These are phyloP conservation scores for Quillaja saponaria DNA, from an alignment of 306 rosid genomes.

Conservation along the genomic window DNA sequence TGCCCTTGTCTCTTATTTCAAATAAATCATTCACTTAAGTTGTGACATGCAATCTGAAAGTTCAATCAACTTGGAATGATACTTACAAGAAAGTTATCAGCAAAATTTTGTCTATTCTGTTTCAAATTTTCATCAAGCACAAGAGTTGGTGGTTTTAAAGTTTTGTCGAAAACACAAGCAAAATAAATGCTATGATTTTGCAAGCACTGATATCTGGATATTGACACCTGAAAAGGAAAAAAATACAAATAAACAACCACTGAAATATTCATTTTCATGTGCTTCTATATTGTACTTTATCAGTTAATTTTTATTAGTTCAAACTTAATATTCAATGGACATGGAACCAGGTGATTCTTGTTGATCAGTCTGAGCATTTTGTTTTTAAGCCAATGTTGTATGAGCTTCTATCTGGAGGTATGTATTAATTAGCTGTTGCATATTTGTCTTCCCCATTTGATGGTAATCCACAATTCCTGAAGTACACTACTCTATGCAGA, in stretches of 20 bases:
- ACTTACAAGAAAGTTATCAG: too few species aligned
- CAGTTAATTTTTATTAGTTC: neutral
- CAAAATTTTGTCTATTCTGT: neutral
- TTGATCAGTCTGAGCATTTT: conserved; percentile 59
- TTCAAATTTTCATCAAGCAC: neutral
- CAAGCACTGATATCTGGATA: too few species aligned
- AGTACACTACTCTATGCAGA: conserved; percentile 48
- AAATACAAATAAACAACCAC: too few species aligned
- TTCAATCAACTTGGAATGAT: too few species aligned
- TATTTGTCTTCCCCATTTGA: conserved; percentile 17
- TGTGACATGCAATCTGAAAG: too few species aligned
- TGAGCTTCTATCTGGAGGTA: conserved; percentile 96
- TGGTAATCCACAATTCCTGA: conserved; percentile 28
- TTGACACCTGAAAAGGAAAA: neutral
- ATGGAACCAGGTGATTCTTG: conserved; percentile 49
- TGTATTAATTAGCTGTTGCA: conserved; percentile 22
- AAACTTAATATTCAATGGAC: too few species aligned
- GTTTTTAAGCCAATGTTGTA: conserved; percentile 88
- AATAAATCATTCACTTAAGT: conserved; percentile 12
- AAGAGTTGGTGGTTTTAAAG: neutral
- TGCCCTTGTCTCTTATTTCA: neutral
- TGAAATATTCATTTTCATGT: too few species aligned
- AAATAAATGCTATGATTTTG: too few species aligned
- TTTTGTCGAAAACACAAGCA: neutral
- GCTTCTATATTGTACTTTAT: neutral